Evolutionary conservation across 192 early-diverging fungal species (phyloP).

Genomic region (Globomyces pollinis-pini): DNA sequence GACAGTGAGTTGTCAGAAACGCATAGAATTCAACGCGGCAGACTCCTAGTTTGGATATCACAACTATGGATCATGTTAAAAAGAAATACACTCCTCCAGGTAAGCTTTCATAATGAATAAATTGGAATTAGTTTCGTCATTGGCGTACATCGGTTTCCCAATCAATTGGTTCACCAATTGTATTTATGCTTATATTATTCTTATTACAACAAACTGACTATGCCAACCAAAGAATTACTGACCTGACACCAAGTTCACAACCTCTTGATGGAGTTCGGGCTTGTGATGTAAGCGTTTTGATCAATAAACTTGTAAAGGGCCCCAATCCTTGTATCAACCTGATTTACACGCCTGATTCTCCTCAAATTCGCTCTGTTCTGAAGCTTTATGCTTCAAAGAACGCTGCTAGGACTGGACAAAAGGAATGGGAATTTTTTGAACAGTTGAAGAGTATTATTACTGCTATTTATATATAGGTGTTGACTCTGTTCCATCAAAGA

Average conservation of each 20-base stretch:
- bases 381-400: slow-evolving; percentile 1
- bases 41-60: not conserved
- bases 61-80: slow-evolving; percentile 63
- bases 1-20: no score
- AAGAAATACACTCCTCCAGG: slow-evolving; percentile 60
- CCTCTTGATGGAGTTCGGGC: slow-evolving; percentile 10
- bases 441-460: not conserved
- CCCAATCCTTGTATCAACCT: slow-evolving; percentile 41
- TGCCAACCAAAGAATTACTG: slow-evolving; percentile 5
- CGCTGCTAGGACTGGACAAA: not conserved
- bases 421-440: not conserved
- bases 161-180: slow-evolving; percentile 41
- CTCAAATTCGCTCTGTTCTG: not conserved
- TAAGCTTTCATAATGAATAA: no score
- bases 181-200: slow-evolving; percentile 54
- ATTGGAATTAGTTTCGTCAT: slow-evolving; percentile 28
- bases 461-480: slow-evolving; percentile 10
- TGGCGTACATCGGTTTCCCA: slow-evolving; percentile 45
- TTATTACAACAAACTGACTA: slow-evolving; percentile 31
- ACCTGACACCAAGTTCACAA: slow-evolving; percentile 5
- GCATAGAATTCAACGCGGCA: not conserved
- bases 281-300: no score
- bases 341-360: slow-evolving; percentile 41
- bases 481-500: slow-evolving; percentile 16
- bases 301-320: not conserved